These are phyloP conservation scores for Fraxinus quadrangulata DNA, from an alignment of 257 asterid species.

Conservation along the genomic window DNA sequence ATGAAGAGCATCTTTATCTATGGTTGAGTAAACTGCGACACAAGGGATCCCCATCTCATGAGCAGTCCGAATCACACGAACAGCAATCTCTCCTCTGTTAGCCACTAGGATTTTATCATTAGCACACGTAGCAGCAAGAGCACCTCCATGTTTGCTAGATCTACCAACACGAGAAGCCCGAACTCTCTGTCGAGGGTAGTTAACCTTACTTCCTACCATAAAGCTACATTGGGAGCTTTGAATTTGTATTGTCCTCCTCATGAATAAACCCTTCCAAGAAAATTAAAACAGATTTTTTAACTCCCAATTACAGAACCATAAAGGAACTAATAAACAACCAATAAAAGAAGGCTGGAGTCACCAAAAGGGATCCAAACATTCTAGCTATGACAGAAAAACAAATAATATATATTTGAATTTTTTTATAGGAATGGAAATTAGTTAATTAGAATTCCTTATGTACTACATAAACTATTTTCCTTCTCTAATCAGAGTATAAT, in stretches of 20 bases:
- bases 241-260: slow-evolving; percentile 52
- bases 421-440: background rate
- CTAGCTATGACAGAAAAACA: background rate
- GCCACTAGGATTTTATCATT: slow-evolving; percentile 88
- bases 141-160: slow-evolving; percentile 64
- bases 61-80: slow-evolving; percentile 94
- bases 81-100: slow-evolving; percentile 98
- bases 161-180: slow-evolving; percentile 45
- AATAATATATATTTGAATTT: background rate
- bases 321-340: background rate
- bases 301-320: background rate
- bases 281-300: slow-evolving; percentile 17
- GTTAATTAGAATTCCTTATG: background rate
- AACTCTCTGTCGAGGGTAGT: slow-evolving; percentile 57
- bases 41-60: slow-evolving; percentile 99
- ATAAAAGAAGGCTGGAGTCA: slow-evolving; percentile 14
- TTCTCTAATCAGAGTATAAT: background rate
- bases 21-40: slow-evolving; percentile 95
- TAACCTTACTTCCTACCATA: slow-evolving; percentile 62
- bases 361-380: background rate
- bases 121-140: slow-evolving; percentile 64
- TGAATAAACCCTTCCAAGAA: slow-evolving; percentile 60
- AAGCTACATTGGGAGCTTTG: slow-evolving; percentile 85
- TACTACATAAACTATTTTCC: background rate
- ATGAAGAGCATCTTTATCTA: slow-evolving; percentile 95